Conservation (phyloP, 345 rosid genomes). For the Balakata baccata region DNA sequence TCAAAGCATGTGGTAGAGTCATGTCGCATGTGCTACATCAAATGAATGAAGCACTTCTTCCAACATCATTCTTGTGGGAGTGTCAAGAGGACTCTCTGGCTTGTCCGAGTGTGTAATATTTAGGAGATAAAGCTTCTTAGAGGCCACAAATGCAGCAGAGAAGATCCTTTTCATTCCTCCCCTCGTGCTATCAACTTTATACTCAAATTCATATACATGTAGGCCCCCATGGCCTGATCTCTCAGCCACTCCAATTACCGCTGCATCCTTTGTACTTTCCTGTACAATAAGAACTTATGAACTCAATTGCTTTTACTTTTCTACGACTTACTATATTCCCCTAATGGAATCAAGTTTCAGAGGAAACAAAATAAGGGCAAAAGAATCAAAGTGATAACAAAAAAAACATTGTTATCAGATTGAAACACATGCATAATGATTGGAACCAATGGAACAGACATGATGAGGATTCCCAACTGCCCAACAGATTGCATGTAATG, state of each 20-base stretch:
- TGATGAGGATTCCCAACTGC: not conserved
- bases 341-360: too few relatives aligned
- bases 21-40: slow-evolving; percentile 37
- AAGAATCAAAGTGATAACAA: too few relatives aligned
- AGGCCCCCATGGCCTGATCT: slow-evolving; percentile 56
- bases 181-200: slow-evolving; percentile 71
- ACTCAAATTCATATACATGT: slow-evolving; percentile 77
- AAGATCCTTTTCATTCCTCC: slow-evolving; percentile 85
- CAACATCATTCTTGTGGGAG: slow-evolving; percentile 45
- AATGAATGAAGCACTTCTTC: slow-evolving; percentile 86
- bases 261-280: slow-evolving; percentile 83
- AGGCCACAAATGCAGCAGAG: slow-evolving; percentile 78
- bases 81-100: slow-evolving; percentile 68
- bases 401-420: too few relatives aligned
- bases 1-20: not conserved
- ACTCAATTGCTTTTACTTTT: not conserved
- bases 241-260: slow-evolving; percentile 66
- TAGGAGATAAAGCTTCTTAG: slow-evolving; percentile 67
- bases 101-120: slow-evolving; percentile 74
- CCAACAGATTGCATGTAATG: not conserved
- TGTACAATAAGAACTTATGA: slow-evolving; percentile 20
- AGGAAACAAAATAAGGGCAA: too few relatives aligned
- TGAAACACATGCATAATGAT: too few relatives aligned
- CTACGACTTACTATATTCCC: too few relatives aligned
- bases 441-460: too few relatives aligned